Base-by-base conservation (phyloP, 257 asterid genomes). In the Ilex asprella region DNA sequence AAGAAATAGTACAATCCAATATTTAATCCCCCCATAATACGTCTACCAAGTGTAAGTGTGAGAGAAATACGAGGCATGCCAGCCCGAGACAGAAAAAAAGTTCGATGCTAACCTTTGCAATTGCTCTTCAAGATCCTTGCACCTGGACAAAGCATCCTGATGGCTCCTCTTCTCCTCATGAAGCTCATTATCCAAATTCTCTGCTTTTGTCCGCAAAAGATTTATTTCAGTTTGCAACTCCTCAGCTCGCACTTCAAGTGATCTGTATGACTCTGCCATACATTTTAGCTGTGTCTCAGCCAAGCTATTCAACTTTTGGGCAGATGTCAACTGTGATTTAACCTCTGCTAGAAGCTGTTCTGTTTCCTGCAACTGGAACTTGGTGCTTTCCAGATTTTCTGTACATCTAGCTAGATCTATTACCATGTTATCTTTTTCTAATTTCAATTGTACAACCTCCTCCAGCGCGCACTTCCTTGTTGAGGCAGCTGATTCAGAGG, bases 261-360 rank as follows among this genome's bases (percentile, higher is more conserved):
- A 73, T 41, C 73, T 86, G 79, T 92, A 92, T 3, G 99, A 92
- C 71, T 89, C 97, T 6, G 95, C 95, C 99, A 92, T 92, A 78
- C 99, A 92, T 70, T 86, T 92, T 64, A 92, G 95, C 80, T 92
- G 99, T 39, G 95, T 92, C 79, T 86, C 99, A 56, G 95, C 85
- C 80, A 92, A 80, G 78, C 95, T 75, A 74, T 89, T 86, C 67
- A 83, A 77, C 78, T 78, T 89, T 65, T 83, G 88, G 61, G 95
- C 89, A 35, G 89, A 85, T 52, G 81, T 65, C 68, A 92, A 72
- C 65, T 86, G 94, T 56, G 94, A 53, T 53, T 53, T 53, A n/a
- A 53, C 57, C 57, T 53, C 57, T 53, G 30, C 57, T 14, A 53
- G 30, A 16, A 53, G 57, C 30, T 21, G 57, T 14, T 53, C 57